Percentiles rank a stretch among this genome's conserved stretches.
phyloP scores from a whole-genome alignment of 2,329 filamentous ascomycete genomes.

The Cytospora paraplurivora region DNA sequence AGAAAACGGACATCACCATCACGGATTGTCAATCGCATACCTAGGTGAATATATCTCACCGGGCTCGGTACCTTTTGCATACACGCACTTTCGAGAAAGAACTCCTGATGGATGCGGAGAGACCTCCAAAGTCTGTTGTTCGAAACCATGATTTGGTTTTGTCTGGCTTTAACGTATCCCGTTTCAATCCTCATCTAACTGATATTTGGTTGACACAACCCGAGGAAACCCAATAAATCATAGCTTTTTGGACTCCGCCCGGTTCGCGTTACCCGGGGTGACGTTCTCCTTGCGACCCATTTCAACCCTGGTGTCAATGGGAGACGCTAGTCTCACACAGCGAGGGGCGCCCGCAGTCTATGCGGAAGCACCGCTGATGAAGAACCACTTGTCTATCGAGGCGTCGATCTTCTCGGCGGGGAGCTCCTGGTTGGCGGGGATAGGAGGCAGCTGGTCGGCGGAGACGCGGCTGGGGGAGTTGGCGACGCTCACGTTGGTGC shows the following conservation, averaged over 20 bases:
- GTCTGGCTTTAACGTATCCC: slow-evolving; percentile 15
- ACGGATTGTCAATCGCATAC: neutral
- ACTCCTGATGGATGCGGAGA: neutral
- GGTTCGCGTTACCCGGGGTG: neutral
- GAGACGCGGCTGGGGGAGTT: slow-evolving; percentile 74
- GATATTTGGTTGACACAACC: neutral
- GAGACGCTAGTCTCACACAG: neutral
- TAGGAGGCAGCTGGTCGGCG: slow-evolving; percentile 69
- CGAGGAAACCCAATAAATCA: slow-evolving; percentile 7
- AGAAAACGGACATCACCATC: neutral
- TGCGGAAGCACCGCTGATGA: slow-evolving; percentile 94
- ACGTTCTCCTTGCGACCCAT: neutral
- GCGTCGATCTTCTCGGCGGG: slow-evolving; percentile 86
- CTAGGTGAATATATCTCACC: neutral
- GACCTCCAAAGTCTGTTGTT: neutral
- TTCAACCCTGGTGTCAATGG: slow-evolving; percentile 11
- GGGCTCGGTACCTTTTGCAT: neutral
- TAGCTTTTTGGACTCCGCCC: neutral
- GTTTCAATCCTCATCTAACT: neutral
- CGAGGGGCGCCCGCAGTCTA: slow-evolving; percentile 45
- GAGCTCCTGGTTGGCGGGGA: slow-evolving; percentile 80
- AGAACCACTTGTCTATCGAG: slow-evolving; percentile 99
- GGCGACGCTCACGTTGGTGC: slow-evolving; percentile 76
- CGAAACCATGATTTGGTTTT: neutral
- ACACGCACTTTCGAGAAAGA: neutral